Evolutionary conservation across 371 early-diverging fungal species (phyloP).

Genomic region (Mortierella sp.): DNA sequence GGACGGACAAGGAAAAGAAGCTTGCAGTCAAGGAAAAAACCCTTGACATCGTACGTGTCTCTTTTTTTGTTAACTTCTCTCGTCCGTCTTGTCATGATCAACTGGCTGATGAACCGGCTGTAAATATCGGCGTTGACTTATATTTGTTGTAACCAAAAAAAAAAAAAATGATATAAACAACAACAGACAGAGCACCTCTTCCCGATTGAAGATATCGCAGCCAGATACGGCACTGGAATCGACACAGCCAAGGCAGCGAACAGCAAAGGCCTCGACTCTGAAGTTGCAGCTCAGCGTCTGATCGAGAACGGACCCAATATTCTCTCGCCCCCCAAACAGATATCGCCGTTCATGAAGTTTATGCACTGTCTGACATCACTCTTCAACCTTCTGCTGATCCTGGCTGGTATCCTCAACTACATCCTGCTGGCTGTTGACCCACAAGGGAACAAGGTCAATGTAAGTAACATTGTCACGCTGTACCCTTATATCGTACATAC

Average conservation of each 20-base stretch:
- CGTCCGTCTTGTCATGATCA: too few species aligned
- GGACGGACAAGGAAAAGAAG: neutral
- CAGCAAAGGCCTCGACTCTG: conserved; percentile 78
- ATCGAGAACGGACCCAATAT: conserved; percentile 82
- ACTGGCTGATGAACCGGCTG: too few species aligned
- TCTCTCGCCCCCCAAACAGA: conserved; percentile 89
- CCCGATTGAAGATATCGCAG: conserved; percentile 74
- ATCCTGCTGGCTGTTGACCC: conserved; percentile 82
- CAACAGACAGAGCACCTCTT: conserved; percentile 82
- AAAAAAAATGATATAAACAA: too few species aligned
- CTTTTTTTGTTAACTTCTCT: too few species aligned
- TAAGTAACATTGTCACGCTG: conserved; percentile 53
- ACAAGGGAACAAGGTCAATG: conserved; percentile 73
- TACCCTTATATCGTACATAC: too few species aligned
- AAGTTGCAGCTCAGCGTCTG: conserved; percentile 73
- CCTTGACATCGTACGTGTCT: conserved; percentile 49
- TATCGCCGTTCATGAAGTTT: conserved; percentile 77
- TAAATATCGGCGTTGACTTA: too few species aligned
- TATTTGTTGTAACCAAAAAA: too few species aligned
- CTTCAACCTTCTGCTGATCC: conserved; percentile 89
- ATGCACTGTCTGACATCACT: conserved; percentile 77
- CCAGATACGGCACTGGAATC: conserved; percentile 65
- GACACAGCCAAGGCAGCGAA: conserved; percentile 68
- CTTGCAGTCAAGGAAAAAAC: conserved; percentile 26
- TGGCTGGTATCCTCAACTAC: conserved; percentile 85